These are phyloP conservation scores for Penicillium turbatum DNA, from an alignment of 495 filamentous ascomycete species.

Conservation along the genomic window DNA sequence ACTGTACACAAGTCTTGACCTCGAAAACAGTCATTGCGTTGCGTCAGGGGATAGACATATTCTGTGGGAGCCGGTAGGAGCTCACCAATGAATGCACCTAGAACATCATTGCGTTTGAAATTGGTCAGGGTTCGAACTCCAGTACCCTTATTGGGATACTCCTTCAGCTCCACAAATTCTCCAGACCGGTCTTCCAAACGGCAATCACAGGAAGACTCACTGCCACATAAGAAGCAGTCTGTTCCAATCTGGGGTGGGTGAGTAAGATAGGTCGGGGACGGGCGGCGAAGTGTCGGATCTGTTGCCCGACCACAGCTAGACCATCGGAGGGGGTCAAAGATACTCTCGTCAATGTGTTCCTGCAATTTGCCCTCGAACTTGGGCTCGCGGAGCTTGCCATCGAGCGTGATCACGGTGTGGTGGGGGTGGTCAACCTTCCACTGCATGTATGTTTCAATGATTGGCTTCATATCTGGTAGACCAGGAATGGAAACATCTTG, in stretches of 20 bases:
- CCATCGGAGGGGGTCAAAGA: not conserved
- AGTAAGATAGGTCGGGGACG: not conserved
- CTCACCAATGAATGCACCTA: slow-evolving; percentile 33
- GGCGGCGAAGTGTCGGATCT: not conserved
- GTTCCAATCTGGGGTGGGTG: not conserved
- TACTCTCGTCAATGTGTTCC: not conserved
- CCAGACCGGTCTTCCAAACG: slow-evolving; percentile 8
- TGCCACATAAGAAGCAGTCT: slow-evolving; percentile 11
- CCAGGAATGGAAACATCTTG: not conserved
- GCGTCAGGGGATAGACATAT: not conserved
- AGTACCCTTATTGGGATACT: slow-evolving; percentile 27
- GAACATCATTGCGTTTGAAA: slow-evolving; percentile 21
- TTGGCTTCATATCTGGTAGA: not conserved
- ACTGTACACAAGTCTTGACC: not conserved
- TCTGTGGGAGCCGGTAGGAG: slow-evolving; percentile 6
- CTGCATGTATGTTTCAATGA: not conserved
- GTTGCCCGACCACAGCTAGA: too few relatives aligned
- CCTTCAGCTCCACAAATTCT: slow-evolving; percentile 32
- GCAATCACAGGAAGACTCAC: slow-evolving; percentile 16
- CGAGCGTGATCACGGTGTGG: not conserved
- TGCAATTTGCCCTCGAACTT: not conserved
- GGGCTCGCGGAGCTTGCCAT: not conserved
- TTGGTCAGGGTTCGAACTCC: slow-evolving; percentile 31
- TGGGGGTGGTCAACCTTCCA: slow-evolving; percentile 6
- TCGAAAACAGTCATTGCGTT: slow-evolving; percentile 2